Evolutionary conservation across 805 yeast genomes (phyloP).

Genomic region (Starmerella tilneyi): DNA sequence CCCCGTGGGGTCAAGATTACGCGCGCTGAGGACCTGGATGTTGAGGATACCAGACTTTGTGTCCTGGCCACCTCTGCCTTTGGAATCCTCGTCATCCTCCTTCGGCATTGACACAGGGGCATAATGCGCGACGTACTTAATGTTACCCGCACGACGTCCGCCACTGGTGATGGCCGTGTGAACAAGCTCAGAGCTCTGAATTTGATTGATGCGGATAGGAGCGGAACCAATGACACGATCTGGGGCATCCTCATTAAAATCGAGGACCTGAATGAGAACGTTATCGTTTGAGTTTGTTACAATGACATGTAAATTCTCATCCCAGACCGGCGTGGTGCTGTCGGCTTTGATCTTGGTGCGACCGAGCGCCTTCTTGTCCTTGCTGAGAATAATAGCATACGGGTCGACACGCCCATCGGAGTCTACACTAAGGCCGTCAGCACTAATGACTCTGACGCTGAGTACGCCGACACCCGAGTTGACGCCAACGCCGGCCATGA

Average conservation of each 20-base stretch:
- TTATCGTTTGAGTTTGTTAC: slow-evolving; percentile 73
- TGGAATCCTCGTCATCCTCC: slow-evolving; percentile 33
- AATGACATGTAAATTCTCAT: slow-evolving; percentile 63
- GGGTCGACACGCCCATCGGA: slow-evolving; percentile 84
- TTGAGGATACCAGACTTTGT: slow-evolving; percentile 85
- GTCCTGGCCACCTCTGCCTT: slow-evolving; percentile 67
- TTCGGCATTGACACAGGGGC: slow-evolving; percentile 55
- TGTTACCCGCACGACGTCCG: slow-evolving; percentile 70
- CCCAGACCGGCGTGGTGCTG: slow-evolving; percentile 69
- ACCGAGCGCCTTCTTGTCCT: slow-evolving; percentile 42
- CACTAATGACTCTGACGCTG: slow-evolving; percentile 55
- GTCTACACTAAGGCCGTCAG: slow-evolving; percentile 54
- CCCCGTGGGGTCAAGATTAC: slow-evolving; percentile 38
- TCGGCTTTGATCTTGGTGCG: slow-evolving; percentile 59
- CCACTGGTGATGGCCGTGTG: slow-evolving; percentile 59
- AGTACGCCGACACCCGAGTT: slow-evolving; percentile 82
- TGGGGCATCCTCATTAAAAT: slow-evolving; percentile 65
- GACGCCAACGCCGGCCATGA: slow-evolving; percentile 69
- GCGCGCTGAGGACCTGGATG: slow-evolving; percentile 54
- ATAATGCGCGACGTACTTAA: slow-evolving; percentile 59
- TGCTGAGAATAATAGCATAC: slow-evolving; percentile 59
- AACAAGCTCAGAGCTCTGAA: slow-evolving; percentile 41
- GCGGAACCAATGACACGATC: slow-evolving; percentile 74
- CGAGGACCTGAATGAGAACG: slow-evolving; percentile 58
- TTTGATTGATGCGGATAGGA: slow-evolving; percentile 58